Conservation (phyloP, 2,329 filamentous ascomycete species). For the Diaporthe caulivora region DNA sequence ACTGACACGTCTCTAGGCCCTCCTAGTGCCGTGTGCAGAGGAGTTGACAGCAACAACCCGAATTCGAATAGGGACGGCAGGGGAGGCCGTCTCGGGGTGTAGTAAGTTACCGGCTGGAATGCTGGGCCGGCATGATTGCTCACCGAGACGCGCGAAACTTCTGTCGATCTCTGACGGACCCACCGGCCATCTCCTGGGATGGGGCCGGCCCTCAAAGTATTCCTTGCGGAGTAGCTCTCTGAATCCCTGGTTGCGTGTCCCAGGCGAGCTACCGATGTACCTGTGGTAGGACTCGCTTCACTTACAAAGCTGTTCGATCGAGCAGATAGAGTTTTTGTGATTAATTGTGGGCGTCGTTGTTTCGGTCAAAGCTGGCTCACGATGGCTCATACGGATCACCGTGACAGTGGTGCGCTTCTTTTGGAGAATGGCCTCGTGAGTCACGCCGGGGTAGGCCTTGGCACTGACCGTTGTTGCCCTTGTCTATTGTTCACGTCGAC, state of each 20-base stretch:
- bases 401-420: neutral
- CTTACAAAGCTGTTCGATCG: neutral
- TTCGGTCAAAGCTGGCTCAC: conserved; percentile 19
- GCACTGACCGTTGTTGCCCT: neutral
- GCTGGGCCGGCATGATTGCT: conserved; percentile 20
- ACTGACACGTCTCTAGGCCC: conserved; percentile 11
- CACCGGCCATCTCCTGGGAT: conserved; percentile 28
- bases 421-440: neutral
- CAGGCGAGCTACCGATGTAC: no score
- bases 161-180: conserved; percentile 25
- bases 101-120: conserved; percentile 14
- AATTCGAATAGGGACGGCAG: neutral
- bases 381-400: neutral
- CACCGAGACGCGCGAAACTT: conserved; percentile 16
- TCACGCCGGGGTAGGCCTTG: conserved; percentile 13
- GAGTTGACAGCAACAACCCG: neutral
- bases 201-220: neutral
- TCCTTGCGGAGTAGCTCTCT: neutral
- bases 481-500: neutral
- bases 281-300: no score
- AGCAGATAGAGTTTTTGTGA: neutral
- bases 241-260: no score
- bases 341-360: neutral
- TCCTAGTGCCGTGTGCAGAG: conserved; percentile 13
- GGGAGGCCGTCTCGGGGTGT: conserved; percentile 21